Percentiles rank a stretch among this genome's conserved stretches.
Conservation (phyloP, 139 green algal species). For the Coccomyxa sp. region DNA sequence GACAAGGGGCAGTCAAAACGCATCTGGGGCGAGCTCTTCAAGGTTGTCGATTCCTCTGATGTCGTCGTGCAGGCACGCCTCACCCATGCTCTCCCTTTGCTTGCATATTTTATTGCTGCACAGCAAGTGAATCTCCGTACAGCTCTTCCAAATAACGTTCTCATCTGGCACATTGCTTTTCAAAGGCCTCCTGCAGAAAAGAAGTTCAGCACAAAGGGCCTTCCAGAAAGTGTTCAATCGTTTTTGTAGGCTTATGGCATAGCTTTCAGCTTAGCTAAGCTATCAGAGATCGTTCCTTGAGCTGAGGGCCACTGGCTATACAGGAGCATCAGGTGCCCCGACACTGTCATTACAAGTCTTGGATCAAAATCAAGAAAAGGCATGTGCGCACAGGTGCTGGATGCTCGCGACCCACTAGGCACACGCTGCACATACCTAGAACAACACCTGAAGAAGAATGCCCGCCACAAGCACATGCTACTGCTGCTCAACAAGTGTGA, state of each 20-base stretch:
- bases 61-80: constrained; percentile 88
- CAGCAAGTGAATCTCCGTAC: too few species aligned
- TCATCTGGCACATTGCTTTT: too few species aligned
- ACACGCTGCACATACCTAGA: constrained; percentile 93
- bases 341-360: neutral
- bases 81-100: neutral
- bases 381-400: constrained; percentile 74
- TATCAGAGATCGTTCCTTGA: too few species aligned
- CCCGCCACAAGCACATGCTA: constrained; percentile 94
- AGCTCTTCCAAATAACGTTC: too few species aligned
- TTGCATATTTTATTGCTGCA: neutral
- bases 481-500: constrained; percentile 98
- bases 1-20: constrained; percentile 94
- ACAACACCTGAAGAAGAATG: constrained; percentile 87
- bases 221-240: too few species aligned
- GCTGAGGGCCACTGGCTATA: too few species aligned
- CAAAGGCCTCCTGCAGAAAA: too few species aligned
- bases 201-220: too few species aligned
- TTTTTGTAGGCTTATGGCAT: too few species aligned
- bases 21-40: constrained; percentile 99
- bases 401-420: constrained; percentile 92
- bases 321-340: too few species aligned
- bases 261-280: too few species aligned
- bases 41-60: constrained; percentile 95
- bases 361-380: neutral